Percentiles rank a stretch among this genome's conserved stretches.
Conservation (phyloP, 805 yeast genomes). For the Ogataea zsoltii region DNA sequence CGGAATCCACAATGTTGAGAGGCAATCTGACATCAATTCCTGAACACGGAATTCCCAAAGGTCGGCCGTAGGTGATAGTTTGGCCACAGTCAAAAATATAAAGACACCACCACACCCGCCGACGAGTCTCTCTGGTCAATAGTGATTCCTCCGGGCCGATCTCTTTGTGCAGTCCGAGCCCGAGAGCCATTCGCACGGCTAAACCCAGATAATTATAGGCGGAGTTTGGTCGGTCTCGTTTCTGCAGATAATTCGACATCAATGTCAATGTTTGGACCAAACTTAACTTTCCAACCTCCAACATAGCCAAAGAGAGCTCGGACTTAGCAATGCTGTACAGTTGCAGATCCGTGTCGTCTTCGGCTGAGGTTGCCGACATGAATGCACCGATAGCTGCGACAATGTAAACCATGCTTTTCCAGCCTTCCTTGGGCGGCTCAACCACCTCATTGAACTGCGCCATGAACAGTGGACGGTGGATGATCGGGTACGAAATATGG, state of each 20-base stretch:
- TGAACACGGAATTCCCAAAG: slow-evolving; percentile 19
- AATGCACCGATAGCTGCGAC: slow-evolving; percentile 23
- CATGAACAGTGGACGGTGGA: slow-evolving; percentile 18
- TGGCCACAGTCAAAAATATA: slow-evolving; percentile 19
- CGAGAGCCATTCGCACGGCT: slow-evolving; percentile 19
- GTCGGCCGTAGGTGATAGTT: slow-evolving; percentile 19
- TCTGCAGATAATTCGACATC: slow-evolving; percentile 18
- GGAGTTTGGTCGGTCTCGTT: slow-evolving; percentile 18
- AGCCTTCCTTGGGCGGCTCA: slow-evolving; percentile 15
- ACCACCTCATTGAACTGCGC: slow-evolving; percentile 20
- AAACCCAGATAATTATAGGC: slow-evolving; percentile 17
- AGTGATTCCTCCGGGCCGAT: slow-evolving; percentile 6
- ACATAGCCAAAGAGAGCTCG: slow-evolving; percentile 13
- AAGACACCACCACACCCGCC: slow-evolving; percentile 20
- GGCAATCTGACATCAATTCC: slow-evolving; percentile 18
- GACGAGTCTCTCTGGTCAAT: slow-evolving; percentile 11
- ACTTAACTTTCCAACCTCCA: slow-evolving; percentile 16
- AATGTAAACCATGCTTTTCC: slow-evolving; percentile 19
- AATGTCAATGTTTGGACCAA: slow-evolving; percentile 18
- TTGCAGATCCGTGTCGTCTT: slow-evolving; percentile 13
- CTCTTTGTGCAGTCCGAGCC: slow-evolving; percentile 16
- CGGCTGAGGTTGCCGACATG: slow-evolving; percentile 16
- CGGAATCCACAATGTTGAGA: slow-evolving; percentile 14
- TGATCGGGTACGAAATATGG: slow-evolving; percentile 19
- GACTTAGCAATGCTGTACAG: slow-evolving; percentile 17